Percentiles rank a stretch among this genome's conserved stretches.
Conservation (phyloP, 1,284 basidiomycete genomes). For the Marasmius sp. region DNA sequence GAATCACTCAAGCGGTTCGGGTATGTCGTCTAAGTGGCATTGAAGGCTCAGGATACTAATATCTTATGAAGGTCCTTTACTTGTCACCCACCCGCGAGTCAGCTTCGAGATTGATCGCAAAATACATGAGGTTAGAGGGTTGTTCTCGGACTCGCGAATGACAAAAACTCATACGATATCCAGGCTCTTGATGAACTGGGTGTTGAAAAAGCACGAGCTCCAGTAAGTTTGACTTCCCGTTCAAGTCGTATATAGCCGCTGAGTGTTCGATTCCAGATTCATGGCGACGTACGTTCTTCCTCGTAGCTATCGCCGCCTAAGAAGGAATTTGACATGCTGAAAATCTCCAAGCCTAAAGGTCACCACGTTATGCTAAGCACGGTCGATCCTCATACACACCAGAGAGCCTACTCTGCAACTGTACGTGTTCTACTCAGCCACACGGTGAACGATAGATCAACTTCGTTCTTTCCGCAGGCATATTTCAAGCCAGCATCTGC, state of each 20-base stretch:
- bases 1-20: slow-evolving; percentile 5
- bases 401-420: slow-evolving; percentile 17
- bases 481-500: slow-evolving; percentile 9
- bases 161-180: background rate
- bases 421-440: slow-evolving; percentile 8
- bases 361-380: slow-evolving; percentile 10
- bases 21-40: background rate
- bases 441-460: background rate
- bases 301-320: background rate
- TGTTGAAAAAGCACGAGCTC: slow-evolving; percentile 3
- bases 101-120: slow-evolving; percentile 10
- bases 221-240: slow-evolving; percentile 6
- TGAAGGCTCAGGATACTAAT: background rate
- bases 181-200: slow-evolving; percentile 13
- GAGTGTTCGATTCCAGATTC: slow-evolving; percentile 3
- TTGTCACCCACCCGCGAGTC: slow-evolving; percentile 10
- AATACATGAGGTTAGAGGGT: slow-evolving; percentile 2
- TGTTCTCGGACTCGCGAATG: background rate
- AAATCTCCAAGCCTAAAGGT: slow-evolving; percentile 13
- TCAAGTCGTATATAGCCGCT: background rate
- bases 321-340: background rate
- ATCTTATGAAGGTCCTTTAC: slow-evolving; percentile 15
- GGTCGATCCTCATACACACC: slow-evolving; percentile 17
- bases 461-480: slow-evolving; percentile 1
- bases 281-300: slow-evolving; percentile 5